Evolutionary conservation across 768 basidiomycete genomes (phyloP).

Genomic region (Mycena rosella): DNA sequence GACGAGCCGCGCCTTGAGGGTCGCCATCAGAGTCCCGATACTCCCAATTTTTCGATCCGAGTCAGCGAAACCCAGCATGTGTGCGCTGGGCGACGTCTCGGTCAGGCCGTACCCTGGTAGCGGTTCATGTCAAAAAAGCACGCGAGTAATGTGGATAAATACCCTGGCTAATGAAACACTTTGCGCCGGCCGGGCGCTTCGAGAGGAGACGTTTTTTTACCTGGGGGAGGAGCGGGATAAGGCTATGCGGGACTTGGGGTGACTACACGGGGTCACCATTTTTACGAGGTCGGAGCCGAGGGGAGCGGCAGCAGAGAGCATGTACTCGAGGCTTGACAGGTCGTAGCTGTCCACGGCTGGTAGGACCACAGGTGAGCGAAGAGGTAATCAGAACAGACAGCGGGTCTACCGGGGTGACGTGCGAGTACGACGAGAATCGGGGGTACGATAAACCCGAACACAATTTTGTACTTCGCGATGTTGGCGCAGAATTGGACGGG

Average conservation of each 20-base stretch:
- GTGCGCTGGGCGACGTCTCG: conserved; percentile 79
- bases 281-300: conserved; percentile 68
- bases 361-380: neutral
- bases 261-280: conserved; percentile 41
- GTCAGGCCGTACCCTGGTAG: conserved; percentile 88
- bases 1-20: conserved; percentile 70
- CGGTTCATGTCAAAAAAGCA: neutral
- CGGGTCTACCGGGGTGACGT: conserved; percentile 70
- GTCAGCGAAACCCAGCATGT: conserved; percentile 54
- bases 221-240: conserved; percentile 32
- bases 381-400: conserved; percentile 34
- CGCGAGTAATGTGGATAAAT: too few species aligned
- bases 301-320: conserved; percentile 87
- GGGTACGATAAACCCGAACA: conserved; percentile 74
- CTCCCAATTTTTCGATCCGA: conserved; percentile 58
- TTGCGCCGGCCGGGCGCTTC: conserved; percentile 23
- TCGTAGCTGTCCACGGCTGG: conserved; percentile 76
- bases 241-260: conserved; percentile 19
- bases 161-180: conserved; percentile 25
- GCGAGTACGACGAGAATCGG: conserved; percentile 84
- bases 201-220: conserved; percentile 22
- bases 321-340: conserved; percentile 64
- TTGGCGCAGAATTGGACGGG: conserved; percentile 73
- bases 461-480: conserved; percentile 75
- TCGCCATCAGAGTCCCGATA: conserved; percentile 69